Evolutionary conservation across 1,284 basidiomycete species (phyloP).

Genomic region (Irpex sp.): DNA sequence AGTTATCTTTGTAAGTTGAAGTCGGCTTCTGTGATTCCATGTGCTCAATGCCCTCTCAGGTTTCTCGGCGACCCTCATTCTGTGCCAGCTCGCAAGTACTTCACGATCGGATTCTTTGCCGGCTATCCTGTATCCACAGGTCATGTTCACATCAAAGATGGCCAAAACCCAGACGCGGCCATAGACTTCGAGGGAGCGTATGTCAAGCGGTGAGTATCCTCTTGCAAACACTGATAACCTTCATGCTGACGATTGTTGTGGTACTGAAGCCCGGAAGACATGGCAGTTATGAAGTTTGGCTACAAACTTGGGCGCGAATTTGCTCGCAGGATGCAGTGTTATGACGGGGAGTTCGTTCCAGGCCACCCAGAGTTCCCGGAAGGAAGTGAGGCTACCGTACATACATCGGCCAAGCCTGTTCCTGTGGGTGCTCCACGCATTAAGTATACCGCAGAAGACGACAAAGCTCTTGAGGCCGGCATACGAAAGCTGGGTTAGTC

Average conservation of each 20-base stretch:
- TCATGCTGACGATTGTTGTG: too few species aligned
- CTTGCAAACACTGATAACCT: too few species aligned
- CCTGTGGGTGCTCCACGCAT: constrained; percentile 34
- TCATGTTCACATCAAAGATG: constrained; percentile 19
- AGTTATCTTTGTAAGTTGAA: constrained; percentile 28
- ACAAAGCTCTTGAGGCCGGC: constrained; percentile 62
- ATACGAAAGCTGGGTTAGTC: constrained; percentile 27
- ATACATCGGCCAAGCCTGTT: constrained; percentile 10
- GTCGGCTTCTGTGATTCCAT: too few species aligned
- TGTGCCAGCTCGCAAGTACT: constrained; percentile 29
- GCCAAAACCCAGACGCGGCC: constrained; percentile 14
- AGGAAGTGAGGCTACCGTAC: constrained; percentile 13
- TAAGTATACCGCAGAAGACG: constrained; percentile 57
- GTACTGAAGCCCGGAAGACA: constrained; percentile 18
- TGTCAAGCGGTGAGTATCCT: constrained; percentile 14
- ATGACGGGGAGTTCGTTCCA: constrained; percentile 29
- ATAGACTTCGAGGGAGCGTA: constrained; percentile 22
- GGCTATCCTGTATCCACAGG: constrained; percentile 19
- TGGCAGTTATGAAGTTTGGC: constrained; percentile 38
- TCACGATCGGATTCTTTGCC: constrained; percentile 28
- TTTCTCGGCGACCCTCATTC: constrained; percentile 24
- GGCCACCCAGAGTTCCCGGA: constrained; percentile 29
- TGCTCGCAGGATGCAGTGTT: constrained; percentile 31
- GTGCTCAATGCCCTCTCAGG: constrained; percentile 12
- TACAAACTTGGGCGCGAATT: constrained; percentile 35